A percentile compares a stretch with the other conserved stretches of the same genome.
phyloP scores from a whole-genome alignment of 306 rosid genomes.

The Coriaria nepalensis region DNA sequence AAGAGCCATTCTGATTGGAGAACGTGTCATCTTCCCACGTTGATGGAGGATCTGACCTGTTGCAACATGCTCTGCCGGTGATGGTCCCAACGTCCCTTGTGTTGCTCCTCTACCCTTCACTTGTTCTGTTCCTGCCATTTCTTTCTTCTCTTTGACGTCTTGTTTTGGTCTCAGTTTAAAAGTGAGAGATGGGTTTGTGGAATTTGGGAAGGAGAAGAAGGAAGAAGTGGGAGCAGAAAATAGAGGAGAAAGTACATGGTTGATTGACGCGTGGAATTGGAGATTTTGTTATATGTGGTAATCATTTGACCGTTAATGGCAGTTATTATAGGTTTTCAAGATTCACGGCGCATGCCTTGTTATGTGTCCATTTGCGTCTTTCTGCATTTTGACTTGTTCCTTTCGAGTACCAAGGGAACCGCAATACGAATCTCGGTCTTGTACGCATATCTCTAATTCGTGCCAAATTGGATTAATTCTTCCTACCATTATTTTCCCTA shows the following conservation, averaged over 20 bases:
- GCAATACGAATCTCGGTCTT: too few relatives aligned
- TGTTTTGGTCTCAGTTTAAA: not conserved
- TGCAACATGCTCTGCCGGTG: slow-evolving; percentile 15
- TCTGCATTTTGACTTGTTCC: too few relatives aligned
- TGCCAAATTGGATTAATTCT: too few relatives aligned
- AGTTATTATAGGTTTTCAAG: not conserved
- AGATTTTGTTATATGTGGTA: not conserved
- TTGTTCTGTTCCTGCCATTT: slow-evolving; percentile 18
- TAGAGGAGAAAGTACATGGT: not conserved
- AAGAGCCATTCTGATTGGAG: slow-evolving; percentile 41
- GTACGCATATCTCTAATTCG: too few relatives aligned
- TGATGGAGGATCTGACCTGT: slow-evolving; percentile 34
- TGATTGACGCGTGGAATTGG: not conserved
- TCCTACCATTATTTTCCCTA: too few relatives aligned
- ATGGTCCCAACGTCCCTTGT: not conserved
- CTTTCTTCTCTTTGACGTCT: not conserved
- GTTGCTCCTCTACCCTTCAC: slow-evolving; percentile 15
- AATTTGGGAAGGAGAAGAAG: not conserved
- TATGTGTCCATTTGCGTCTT: too few relatives aligned
- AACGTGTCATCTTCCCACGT: slow-evolving; percentile 21
- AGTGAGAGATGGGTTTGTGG: not conserved
- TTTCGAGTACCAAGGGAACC: too few relatives aligned
- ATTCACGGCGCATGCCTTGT: too few relatives aligned
- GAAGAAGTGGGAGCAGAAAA: not conserved
- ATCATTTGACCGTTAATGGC: slow-evolving; percentile 5